Evolutionary conservation across 331 rosid genomes (phyloP), one percentile per base, ranked within the genome.

Genomic region (Ulmus americana): DNA sequence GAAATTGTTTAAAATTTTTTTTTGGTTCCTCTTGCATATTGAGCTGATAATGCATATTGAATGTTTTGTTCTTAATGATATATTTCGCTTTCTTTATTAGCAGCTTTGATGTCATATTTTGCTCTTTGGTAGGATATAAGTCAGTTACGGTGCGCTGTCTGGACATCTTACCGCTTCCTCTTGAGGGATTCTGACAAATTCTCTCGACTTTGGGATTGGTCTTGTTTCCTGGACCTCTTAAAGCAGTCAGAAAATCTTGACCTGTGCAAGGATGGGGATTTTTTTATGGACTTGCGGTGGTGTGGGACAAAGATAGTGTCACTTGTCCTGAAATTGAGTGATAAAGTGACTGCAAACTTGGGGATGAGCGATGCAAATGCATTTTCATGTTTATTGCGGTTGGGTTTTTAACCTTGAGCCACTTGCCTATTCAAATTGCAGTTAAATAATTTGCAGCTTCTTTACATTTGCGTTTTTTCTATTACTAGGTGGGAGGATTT

Each of bases 401-500:
- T 64, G 74, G 35, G 90, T 83, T 45, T 63, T 44, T 41, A 60
- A 45, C 41, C 7, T 42, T 66, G 66, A 1, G 22, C 22, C 13
- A 10, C 55, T 45, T 44, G 68, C 45, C 39, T 57, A 52, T 55
- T 46, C 47, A 49, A 62, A 60, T 13, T 60, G 38, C 11, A 45
- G 49, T 70, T 45, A 57, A 48, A 49, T 43, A 52, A 20, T 49
- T 38, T 57, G 1, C 22, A 8, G 35, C 42, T 42, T 49, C 20
- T 43, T 49, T 35, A 40, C 61, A 35, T 74, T 70, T 66, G 61
- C 69, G 38, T 61, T 77, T 54, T 42, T 45, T 43, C 68, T 18
- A 61, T 73, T 63, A 82, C 70, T 78, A 92, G 97, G 43, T 92
- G 97, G 97, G 84, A 88, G 71, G 85, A 76, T 46, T 92, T 92